Conservation (phyloP, 2,329 filamentous ascomycete genomes). For the Clarireedia hainanense region DNA sequence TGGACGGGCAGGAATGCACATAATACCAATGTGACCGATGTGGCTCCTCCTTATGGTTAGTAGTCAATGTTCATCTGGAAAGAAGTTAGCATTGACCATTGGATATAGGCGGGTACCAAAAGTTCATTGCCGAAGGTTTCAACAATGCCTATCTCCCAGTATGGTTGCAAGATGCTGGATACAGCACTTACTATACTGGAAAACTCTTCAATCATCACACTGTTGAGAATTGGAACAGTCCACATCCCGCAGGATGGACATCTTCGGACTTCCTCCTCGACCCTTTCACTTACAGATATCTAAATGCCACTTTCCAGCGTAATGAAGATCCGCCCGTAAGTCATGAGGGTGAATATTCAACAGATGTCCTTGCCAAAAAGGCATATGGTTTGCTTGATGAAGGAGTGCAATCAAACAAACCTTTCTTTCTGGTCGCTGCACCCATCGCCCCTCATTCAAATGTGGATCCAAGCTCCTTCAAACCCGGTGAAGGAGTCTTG, state of each 20-base stretch:
- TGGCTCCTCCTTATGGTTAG: constrained; percentile 41
- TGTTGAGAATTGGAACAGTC: constrained; percentile 51
- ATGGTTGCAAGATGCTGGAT: constrained; percentile 62
- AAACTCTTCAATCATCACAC: constrained; percentile 62
- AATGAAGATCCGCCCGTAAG: constrained; percentile 49
- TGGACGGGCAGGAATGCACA: constrained; percentile 56
- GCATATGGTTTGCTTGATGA: constrained; percentile 54
- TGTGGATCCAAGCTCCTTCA: constrained; percentile 12
- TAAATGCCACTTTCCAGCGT: constrained; percentile 55
- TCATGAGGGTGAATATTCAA: constrained; percentile 38
- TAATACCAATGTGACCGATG: constrained; percentile 53
- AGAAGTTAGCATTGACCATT: constrained; percentile 25
- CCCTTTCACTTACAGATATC: constrained; percentile 60
- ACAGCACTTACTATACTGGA: constrained; percentile 66
- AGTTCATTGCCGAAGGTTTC: constrained; percentile 56
- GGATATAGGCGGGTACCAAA: constrained; percentile 48
- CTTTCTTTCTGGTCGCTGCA: constrained; percentile 61
- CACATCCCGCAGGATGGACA: constrained; percentile 51
- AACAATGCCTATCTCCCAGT: constrained; percentile 62
- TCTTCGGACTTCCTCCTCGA: constrained; percentile 54
- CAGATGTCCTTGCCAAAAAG: constrained; percentile 53
- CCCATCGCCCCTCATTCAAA: constrained; percentile 61
- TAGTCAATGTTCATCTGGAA: constrained; percentile 12
- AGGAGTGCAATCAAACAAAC: constrained; percentile 43
- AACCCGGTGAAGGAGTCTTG: not conserved